A percentile compares a stretch with the other conserved stretches of the same genome.
phyloP scores from a whole-genome alignment of 2,329 filamentous ascomycete genomes.

The Periglandula ipomoeae region DNA sequence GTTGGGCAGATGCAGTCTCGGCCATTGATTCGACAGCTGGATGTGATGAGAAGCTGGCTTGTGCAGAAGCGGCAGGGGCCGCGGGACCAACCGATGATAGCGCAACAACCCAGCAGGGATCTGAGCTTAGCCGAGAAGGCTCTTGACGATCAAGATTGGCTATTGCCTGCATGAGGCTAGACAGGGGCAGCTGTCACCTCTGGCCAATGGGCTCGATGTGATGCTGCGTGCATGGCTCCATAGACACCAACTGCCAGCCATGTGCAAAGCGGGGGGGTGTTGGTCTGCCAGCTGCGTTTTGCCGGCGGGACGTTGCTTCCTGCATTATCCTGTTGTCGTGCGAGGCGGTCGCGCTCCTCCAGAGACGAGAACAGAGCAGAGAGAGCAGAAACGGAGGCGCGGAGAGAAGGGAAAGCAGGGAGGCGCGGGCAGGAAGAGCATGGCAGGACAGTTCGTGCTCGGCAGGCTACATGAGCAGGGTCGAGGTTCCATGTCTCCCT shows the following conservation, averaged over 20 bases:
- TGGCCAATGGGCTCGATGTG: conserved; percentile 7
- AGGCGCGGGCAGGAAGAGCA: too few species aligned
- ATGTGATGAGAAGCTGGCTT: conserved; percentile 35
- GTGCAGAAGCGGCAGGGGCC: conserved; percentile 36
- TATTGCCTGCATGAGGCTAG: conserved; percentile 22
- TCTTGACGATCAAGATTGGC: conserved; percentile 32
- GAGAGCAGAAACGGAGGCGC: too few species aligned
- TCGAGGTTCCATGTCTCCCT: too few species aligned
- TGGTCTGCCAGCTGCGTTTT: too few species aligned
- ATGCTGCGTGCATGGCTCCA: not conserved
- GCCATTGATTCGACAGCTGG: conserved; percentile 13
- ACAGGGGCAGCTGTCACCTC: conserved; percentile 9
- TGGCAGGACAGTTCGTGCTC: too few species aligned
- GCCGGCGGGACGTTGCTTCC: too few species aligned
- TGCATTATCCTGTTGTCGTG: too few species aligned
- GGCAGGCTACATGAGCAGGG: too few species aligned
- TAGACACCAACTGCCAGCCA: not conserved
- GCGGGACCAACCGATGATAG: conserved; percentile 37
- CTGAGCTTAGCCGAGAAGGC: conserved; percentile 15
- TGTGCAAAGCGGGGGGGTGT: not conserved
- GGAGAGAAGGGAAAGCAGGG: too few species aligned
- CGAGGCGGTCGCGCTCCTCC: too few species aligned
- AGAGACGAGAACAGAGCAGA: too few species aligned
- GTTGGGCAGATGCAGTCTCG: not conserved
- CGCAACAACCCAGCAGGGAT: conserved; percentile 22